Conservation (phyloP, 371 early-diverging fungal species). For the Synchytrium microbalum region DNA sequence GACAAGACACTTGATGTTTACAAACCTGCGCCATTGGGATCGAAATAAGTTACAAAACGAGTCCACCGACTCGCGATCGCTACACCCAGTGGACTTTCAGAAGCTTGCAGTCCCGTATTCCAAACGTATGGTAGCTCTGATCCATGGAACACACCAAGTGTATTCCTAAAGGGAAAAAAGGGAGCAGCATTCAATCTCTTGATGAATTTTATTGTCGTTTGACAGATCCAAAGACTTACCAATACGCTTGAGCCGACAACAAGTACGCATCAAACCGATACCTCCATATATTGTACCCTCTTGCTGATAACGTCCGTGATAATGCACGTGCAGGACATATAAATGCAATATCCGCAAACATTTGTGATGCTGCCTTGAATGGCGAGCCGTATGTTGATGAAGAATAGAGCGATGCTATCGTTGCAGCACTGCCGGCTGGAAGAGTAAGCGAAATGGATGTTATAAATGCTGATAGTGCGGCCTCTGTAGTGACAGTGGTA, state of each 20-base stretch:
- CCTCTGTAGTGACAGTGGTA: not conserved
- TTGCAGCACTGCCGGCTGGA: not conserved
- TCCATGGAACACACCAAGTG: not conserved
- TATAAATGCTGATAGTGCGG: not conserved
- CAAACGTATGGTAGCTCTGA: not conserved
- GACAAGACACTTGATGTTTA: too few relatives aligned
- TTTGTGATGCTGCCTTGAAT: not conserved
- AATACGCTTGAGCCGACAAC: too few relatives aligned
- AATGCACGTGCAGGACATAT: not conserved
- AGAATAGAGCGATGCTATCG: not conserved
- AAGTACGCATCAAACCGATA: too few relatives aligned
- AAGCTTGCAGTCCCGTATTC: not conserved
- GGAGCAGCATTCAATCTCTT: too few relatives aligned
- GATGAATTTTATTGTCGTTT: too few relatives aligned
- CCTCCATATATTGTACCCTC: not conserved
- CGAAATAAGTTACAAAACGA: too few relatives aligned
- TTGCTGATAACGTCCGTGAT: not conserved
- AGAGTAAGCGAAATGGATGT: not conserved
- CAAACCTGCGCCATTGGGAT: too few relatives aligned
- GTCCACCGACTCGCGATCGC: not conserved
- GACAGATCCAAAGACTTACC: too few relatives aligned
- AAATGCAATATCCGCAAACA: not conserved
- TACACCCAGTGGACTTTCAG: not conserved
- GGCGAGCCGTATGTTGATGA: not conserved
- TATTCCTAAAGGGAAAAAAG: not conserved